phyloP scores from a whole-genome alignment of 176 grass and related monocot species.

The Musa itinerans region DNA sequence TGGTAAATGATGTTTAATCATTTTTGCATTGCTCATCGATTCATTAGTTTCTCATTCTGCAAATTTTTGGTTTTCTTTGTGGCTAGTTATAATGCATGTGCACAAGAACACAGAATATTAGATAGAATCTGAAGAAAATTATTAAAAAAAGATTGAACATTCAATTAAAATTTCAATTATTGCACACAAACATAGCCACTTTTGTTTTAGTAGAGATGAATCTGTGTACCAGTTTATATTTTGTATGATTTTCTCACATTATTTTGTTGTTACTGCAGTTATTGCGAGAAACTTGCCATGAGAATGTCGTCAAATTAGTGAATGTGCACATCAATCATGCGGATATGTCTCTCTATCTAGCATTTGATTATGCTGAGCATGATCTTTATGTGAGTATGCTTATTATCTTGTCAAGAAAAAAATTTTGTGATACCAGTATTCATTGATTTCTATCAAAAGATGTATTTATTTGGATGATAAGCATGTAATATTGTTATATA shows the following conservation, averaged over 20 bases:
- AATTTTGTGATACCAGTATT: not conserved
- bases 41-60: too few relatives aligned
- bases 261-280: slow-evolving; percentile 39
- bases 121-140: not conserved
- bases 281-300: slow-evolving; percentile 75
- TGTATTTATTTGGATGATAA: not conserved
- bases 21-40: not conserved
- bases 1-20: not conserved
- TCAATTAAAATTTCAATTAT: not conserved
- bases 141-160: not conserved
- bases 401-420: not conserved
- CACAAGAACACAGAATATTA: not conserved
- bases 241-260: slow-evolving; percentile 7
- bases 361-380: slow-evolving; percentile 93
- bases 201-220: not conserved
- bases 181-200: not conserved
- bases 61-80: too few relatives aligned
- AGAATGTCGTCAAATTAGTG: slow-evolving; percentile 95
- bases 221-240: not conserved
- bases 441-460: not conserved
- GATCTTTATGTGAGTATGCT: slow-evolving; percentile 71
- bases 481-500: not conserved
- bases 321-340: slow-evolving; percentile 99
- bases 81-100: not conserved
- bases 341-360: slow-evolving; percentile 98